Conservation (phyloP, 2,329 filamentous ascomycete species). For the Atkinsonella texensis region DNA sequence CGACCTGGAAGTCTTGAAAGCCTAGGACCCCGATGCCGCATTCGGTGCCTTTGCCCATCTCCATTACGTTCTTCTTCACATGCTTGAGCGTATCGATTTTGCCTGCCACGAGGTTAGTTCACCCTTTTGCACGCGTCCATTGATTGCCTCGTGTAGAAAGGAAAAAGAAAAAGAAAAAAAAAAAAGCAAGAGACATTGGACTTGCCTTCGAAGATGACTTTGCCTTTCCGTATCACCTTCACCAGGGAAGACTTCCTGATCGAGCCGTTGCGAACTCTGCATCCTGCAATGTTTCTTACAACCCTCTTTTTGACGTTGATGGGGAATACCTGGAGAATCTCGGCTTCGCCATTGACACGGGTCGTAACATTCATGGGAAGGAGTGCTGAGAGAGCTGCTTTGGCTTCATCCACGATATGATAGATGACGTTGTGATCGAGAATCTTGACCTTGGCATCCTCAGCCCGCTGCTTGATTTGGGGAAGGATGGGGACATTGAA, state of each 20-base stretch:
- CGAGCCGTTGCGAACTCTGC: conserved; percentile 70
- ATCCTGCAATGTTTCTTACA: conserved; percentile 71
- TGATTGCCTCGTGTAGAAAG: conserved; percentile 5
- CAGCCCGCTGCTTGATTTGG: conserved; percentile 57
- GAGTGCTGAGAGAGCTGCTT: conserved; percentile 53
- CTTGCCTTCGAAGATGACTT: conserved; percentile 74
- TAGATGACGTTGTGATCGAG: conserved; percentile 84
- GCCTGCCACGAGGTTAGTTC: conserved; percentile 37
- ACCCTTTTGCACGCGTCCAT: neutral
- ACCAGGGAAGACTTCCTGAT: conserved; percentile 54
- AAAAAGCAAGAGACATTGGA: conserved; percentile 10
- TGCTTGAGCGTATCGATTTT: conserved; percentile 73
- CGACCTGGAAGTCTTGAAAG: conserved; percentile 66
- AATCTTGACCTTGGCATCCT: conserved; percentile 59
- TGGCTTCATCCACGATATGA: conserved; percentile 62
- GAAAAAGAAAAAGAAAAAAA: neutral
- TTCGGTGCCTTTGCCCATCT: conserved; percentile 88
- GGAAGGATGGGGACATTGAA: conserved; percentile 69
- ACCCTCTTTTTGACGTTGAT: conserved; percentile 66
- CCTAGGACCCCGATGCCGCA: conserved; percentile 78
- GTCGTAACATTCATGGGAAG: conserved; percentile 55
- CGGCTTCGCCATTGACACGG: conserved; percentile 76
- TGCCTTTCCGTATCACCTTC: conserved; percentile 57
- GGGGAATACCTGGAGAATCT: conserved; percentile 70
- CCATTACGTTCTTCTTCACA: conserved; percentile 78